Evolutionary conservation across 1,284 basidiomycete genomes (phyloP).

Genomic region (Ceratobasidium sp.): DNA sequence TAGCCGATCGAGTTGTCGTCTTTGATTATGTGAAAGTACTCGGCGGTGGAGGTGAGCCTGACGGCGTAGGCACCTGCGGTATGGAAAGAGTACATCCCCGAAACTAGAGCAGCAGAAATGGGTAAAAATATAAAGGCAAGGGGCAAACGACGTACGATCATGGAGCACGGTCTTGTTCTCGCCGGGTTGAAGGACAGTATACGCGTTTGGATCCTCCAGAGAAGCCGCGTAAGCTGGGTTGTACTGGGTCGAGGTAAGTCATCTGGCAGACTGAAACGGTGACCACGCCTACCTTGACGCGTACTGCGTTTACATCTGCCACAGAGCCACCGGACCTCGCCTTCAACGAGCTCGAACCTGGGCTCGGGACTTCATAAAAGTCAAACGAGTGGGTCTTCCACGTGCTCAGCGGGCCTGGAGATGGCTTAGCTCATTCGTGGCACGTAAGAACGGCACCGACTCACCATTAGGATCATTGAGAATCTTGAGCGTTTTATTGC

Average conservation of each 20-base stretch:
- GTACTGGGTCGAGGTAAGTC: slow-evolving; percentile 18
- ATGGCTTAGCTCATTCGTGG: not conserved
- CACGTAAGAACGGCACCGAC: not conserved
- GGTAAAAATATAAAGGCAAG: too few species aligned
- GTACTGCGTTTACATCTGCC: slow-evolving; percentile 27
- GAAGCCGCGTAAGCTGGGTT: slow-evolving; percentile 10
- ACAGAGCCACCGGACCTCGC: slow-evolving; percentile 5
- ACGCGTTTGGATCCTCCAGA: slow-evolving; percentile 27
- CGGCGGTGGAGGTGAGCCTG: slow-evolving; percentile 17
- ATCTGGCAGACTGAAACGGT: not conserved
- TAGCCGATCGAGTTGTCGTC: slow-evolving; percentile 25
- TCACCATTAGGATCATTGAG: slow-evolving; percentile 41
- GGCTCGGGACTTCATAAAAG: slow-evolving; percentile 21
- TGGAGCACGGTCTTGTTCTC: slow-evolving; percentile 40
- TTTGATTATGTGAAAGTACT: slow-evolving; percentile 32
- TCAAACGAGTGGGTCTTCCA: slow-evolving; percentile 41
- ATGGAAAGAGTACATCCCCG: slow-evolving; percentile 40
- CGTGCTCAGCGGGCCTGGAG: slow-evolving; percentile 31
- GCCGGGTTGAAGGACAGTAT: slow-evolving; percentile 36
- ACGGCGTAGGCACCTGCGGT: slow-evolving; percentile 36
- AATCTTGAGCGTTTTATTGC: slow-evolving; percentile 33
- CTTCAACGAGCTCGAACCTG: slow-evolving; percentile 2
- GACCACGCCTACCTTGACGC: slow-evolving; percentile 17
- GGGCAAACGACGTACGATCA: slow-evolving; percentile 28
- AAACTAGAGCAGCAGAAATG: slow-evolving; percentile 19